phyloP scores from a whole-genome alignment of 2,329 filamentous ascomycete species.

The Aureobasidium namibiae region DNA sequence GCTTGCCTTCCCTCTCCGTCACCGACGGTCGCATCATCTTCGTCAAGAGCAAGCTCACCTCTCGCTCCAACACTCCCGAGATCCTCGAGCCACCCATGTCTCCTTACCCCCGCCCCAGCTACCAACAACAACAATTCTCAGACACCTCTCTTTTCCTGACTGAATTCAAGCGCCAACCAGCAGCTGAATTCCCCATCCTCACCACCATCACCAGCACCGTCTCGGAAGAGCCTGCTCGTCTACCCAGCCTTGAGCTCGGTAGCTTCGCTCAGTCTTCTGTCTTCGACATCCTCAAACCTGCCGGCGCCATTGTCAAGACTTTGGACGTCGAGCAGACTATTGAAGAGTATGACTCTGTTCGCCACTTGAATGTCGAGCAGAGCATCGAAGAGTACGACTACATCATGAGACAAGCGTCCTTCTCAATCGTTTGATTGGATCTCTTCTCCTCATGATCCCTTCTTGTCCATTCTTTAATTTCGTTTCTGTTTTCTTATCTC shows the following conservation, averaged over 20 bases:
- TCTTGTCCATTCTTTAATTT: neutral
- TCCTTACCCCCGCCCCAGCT: neutral
- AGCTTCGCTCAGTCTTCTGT: neutral
- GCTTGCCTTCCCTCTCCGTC: neutral
- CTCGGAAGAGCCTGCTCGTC: neutral
- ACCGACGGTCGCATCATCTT: neutral
- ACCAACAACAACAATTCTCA: neutral
- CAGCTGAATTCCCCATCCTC: neutral
- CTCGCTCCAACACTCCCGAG: neutral
- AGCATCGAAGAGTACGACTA: neutral
- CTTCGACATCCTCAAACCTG: conserved; percentile 7
- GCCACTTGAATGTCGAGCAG: neutral
- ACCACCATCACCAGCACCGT: conserved; percentile 2
- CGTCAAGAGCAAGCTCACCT: neutral
- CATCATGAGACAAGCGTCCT: neutral
- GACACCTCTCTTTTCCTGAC: conserved; percentile 1
- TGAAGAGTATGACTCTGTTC: neutral
- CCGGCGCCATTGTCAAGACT: conserved; percentile 3
- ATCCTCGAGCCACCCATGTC: neutral
- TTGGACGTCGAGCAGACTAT: neutral
- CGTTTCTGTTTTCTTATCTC: neutral
- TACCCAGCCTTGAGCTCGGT: conserved; percentile 3
- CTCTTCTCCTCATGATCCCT: neutral
- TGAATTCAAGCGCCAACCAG: neutral
- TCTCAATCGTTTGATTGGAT: neutral